Conservation (phyloP, 805 yeast genomes). For the Kluyveromyces starmeri region DNA sequence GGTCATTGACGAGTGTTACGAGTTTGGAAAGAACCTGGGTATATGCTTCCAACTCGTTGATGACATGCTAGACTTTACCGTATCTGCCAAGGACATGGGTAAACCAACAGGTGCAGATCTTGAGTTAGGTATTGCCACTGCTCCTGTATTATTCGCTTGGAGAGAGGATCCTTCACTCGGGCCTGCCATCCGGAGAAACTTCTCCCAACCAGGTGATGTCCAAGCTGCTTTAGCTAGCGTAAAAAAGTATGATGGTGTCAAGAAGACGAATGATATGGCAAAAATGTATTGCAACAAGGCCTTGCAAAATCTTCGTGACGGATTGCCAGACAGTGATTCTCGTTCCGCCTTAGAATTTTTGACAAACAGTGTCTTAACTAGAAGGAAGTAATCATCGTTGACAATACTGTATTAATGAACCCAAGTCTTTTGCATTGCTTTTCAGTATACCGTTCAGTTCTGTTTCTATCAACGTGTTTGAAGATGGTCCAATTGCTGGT, state of each 20-base stretch:
- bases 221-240: slow-evolving; percentile 75
- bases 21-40: slow-evolving; percentile 88
- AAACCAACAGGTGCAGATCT: slow-evolving; percentile 96
- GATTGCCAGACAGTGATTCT: slow-evolving; percentile 81
- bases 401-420: no score
- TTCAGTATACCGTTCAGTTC: no score
- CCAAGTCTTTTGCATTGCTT: no score
- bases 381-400: slow-evolving; percentile 59
- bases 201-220: slow-evolving; percentile 72
- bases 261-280: slow-evolving; percentile 68
- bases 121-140: slow-evolving; percentile 90
- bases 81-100: slow-evolving; percentile 77
- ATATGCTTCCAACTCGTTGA: slow-evolving; percentile 94
- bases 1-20: slow-evolving; percentile 78
- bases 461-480: no score
- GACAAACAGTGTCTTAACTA: slow-evolving; percentile 73
- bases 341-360: slow-evolving; percentile 78
- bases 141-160: slow-evolving; percentile 96
- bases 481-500: no score
- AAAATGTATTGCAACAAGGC: slow-evolving; percentile 71
- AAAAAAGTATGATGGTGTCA: slow-evolving; percentile 60
- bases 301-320: slow-evolving; percentile 50
- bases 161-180: slow-evolving; percentile 78
- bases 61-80: slow-evolving; percentile 90
- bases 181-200: slow-evolving; percentile 73